Evolutionary conservation across 192 early-diverging fungal species (phyloP), one percentile per base, ranked within the genome.

Genomic region (Rhizophagus sp.): DNA sequence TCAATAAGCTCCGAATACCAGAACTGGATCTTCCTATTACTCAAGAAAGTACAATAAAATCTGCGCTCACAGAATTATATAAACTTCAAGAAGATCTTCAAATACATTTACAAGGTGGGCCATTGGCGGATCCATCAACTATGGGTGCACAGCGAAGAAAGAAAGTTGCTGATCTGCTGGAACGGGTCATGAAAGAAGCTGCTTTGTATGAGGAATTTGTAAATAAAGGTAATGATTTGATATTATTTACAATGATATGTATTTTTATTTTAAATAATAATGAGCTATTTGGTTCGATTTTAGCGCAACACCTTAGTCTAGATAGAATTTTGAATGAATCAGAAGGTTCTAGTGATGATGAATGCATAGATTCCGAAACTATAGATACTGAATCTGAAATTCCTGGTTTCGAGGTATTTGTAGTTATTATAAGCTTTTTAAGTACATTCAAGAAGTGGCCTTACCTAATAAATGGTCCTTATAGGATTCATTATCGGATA

Each of bases 191-290:
- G 47, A 84, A 84, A 61, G 90, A 91, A 49, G 86, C 87, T 41
- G 88, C 87, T 9, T 82, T 91, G 10, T 91, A 91, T 68, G 90
- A 91, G 74, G 88, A 91, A 80, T 91, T 91, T 83, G 85, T 87
- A n/a, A 89, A 89, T 9, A 87, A 82, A 81, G 88, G 89, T 90
- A 85, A 44, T 27, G 0, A 33, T 34, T 10, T 27, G 6, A 22
- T 27, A 76, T 75, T 61, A 52, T 7, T 34, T 41, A 25, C 13
- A 19, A 64, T 44, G 27, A 41, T 82, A 34, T 34, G 19, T 62
- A 49, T 27, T 0, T n/a, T 41, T 15, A 19, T 34, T 15, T 62
- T 44, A 27, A 22, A 39, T 52, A 30, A 30, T 36, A 24, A 78
- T 24, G 17, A 44, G 12, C 7, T 34, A 34, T 15, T 36, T 49